Evolutionary conservation across 1,139 yeast genomes (phyloP), one percentile per base, ranked within the genome.

Genomic region (Yamadazyma dendronema): DNA sequence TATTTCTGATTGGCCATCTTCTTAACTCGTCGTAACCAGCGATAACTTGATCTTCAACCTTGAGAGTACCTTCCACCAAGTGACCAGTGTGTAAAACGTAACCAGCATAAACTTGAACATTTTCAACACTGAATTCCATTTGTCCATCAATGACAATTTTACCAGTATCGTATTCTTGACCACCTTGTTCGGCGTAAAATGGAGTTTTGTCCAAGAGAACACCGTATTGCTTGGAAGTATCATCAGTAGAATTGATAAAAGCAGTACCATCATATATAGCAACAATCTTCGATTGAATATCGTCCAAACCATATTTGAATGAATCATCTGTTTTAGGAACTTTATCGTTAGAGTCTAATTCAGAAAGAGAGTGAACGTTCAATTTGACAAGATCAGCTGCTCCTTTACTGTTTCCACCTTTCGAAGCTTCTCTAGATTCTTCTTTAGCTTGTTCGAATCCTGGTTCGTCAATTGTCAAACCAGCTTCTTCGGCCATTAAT

Each of bases 151-250:
- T 80, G 35, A 89, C 92, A 48, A 92, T 72, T 62, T 79, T 85
- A 65, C 99, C 99, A 31, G 95, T 85, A 60, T 92, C 99, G 57
- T 77, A 84, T 64, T 88, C 97, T 72, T 92, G 99, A 57, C 99
- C 99, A 79, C 99, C 99, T 67, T 87, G 95, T 67, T 92, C 99
- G 35, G 98, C 97, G 57, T 92, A 92, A 67, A 92, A 88, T 58
- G 95, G 94, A 25, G 97, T 86, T 62, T 79, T 83, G 62, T 92
- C 95, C 44, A 92, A 74, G 39, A 92, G 62, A 39, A 92, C 65
- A 59, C 98, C 98, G 47, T 77, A 67, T 57, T 84, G 88, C 51
- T 74, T 70, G 33, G 73, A 65, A 17, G 65, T 47, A 33, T 63
- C 67, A 39, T 65, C 72, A 35, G 74, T 62, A 22, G 62, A 41